Percentiles rank a stretch among this genome's conserved stretches.
Evolutionary conservation across 1,139 yeast genomes (phyloP).

Genomic region (Zygotorulaspora mrakii): DNA sequence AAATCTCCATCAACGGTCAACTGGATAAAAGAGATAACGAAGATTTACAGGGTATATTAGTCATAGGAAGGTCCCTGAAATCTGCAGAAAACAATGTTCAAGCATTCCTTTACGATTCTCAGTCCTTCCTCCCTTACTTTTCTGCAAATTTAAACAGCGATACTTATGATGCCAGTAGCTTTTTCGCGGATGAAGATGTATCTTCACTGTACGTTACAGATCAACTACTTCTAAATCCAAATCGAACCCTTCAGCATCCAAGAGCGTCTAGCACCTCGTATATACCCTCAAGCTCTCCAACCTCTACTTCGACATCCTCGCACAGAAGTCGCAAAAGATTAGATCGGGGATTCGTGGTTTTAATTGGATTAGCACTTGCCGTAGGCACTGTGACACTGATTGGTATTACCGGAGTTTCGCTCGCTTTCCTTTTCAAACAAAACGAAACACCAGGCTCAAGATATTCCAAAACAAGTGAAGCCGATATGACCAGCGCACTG

Average conservation of each 20-base stretch:
- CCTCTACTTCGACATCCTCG: constrained; percentile 24
- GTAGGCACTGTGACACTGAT: constrained; percentile 71
- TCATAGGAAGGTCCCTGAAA: constrained; percentile 59
- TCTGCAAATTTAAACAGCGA: constrained; percentile 33
- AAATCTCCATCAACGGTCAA: constrained; percentile 7
- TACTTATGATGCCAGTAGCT: constrained; percentile 8
- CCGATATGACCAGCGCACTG: constrained; percentile 58
- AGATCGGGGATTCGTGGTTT: constrained; percentile 72
- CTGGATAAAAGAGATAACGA: constrained; percentile 14
- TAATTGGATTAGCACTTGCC: constrained; percentile 84
- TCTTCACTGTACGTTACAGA: constrained; percentile 36
- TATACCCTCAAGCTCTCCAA: constrained; percentile 18
- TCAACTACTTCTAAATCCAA: constrained; percentile 22
- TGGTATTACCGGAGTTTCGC: constrained; percentile 56
- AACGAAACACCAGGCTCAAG: constrained; percentile 26
- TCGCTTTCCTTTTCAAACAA: constrained; percentile 45
- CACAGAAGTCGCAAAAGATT: constrained; percentile 27
- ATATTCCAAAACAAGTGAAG: constrained; percentile 51
- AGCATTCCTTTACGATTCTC: constrained; percentile 68
- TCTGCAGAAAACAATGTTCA: constrained; percentile 56
- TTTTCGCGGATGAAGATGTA: constrained; percentile 39
- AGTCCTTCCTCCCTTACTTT: constrained; percentile 68
- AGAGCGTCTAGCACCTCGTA: constrained; percentile 1
- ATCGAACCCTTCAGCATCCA: constrained; percentile 12
- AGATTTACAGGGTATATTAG: constrained; percentile 43